A percentile compares a stretch with the other conserved stretches of the same genome.
phyloP scores from a whole-genome alignment of 169 alveolate genomes.

The Plasmodium fragile region DNA sequence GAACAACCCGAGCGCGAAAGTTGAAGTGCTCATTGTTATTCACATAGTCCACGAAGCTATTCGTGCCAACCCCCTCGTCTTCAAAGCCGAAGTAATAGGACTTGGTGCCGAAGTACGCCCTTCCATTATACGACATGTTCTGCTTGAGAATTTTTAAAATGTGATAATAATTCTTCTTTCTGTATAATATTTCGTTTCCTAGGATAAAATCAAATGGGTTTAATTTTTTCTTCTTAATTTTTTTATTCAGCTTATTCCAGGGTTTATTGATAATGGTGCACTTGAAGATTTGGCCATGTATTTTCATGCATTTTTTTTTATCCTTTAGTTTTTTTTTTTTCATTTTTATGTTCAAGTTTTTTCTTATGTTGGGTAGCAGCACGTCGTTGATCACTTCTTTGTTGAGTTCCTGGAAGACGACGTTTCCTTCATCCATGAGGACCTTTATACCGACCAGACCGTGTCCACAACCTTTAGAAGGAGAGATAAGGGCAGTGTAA shows the following conservation, averaged over 20 bases:
- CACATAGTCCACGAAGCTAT: conserved; percentile 43
- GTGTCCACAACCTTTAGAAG: conserved; percentile 68
- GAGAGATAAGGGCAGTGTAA: not conserved
- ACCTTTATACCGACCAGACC: conserved; percentile 50
- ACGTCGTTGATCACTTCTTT: conserved; percentile 67
- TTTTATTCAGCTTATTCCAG: conserved; percentile 53
- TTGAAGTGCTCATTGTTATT: conserved; percentile 33
- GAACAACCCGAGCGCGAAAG: conserved; percentile 40
- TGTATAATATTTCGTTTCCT: conserved; percentile 75
- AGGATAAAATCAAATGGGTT: conserved; percentile 52
- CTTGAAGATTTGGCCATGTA: not conserved
- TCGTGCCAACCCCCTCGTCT: conserved; percentile 72
- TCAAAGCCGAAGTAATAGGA: conserved; percentile 75
- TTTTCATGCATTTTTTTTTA: conserved; percentile 43
- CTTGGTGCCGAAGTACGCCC: conserved; percentile 69
- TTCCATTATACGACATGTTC: conserved; percentile 27
- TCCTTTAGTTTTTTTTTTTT: conserved; percentile 38
- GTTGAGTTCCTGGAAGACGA: conserved; percentile 70
- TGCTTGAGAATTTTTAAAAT: conserved; percentile 33
- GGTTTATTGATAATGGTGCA: conserved; percentile 52
- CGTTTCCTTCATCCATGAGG: conserved; percentile 46
- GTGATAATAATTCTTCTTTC: conserved; percentile 62
- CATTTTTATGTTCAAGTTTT: conserved; percentile 34
- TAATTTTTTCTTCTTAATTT: conserved; percentile 28
- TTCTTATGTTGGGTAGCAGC: conserved; percentile 61